A percentile compares a stretch with the other conserved stretches of the same genome.
Evolutionary conservation across 768 basidiomycete genomes (phyloP).

Genomic region (Tubosaeta brunneosetosa): DNA sequence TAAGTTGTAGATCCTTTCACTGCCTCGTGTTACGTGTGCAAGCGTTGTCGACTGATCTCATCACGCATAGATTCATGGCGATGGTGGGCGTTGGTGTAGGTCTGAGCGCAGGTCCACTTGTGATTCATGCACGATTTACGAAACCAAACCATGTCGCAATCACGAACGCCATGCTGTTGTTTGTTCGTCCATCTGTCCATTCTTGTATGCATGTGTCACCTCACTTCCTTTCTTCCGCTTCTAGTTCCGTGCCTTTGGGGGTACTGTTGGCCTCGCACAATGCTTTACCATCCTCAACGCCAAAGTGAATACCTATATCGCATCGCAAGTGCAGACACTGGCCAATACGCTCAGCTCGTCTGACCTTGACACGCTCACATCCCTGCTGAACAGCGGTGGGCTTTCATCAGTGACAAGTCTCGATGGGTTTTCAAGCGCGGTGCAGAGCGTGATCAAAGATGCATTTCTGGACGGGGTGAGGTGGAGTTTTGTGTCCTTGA

Average conservation of each 20-base stretch:
- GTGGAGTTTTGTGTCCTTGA: slow-evolving; percentile 43
- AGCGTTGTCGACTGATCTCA: background rate
- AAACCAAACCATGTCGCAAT: slow-evolving; percentile 40
- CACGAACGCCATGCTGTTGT: slow-evolving; percentile 40
- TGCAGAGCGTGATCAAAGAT: slow-evolving; percentile 34
- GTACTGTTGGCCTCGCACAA: slow-evolving; percentile 51
- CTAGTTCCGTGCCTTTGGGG: slow-evolving; percentile 48
- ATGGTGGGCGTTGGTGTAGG: slow-evolving; percentile 44
- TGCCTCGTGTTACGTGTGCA: background rate
- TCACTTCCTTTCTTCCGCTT: background rate
- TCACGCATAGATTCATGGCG: slow-evolving; percentile 36
- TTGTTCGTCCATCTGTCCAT: slow-evolving; percentile 31
- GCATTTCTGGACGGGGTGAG: slow-evolving; percentile 40
- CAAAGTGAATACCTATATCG: slow-evolving; percentile 37
- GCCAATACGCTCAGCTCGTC: slow-evolving; percentile 28
- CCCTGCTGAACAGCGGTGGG: slow-evolving; percentile 21
- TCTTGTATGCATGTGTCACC: background rate
- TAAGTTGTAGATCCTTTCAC: slow-evolving; percentile 8
- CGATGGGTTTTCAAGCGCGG: slow-evolving; percentile 30
- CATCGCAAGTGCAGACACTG: slow-evolving; percentile 10
- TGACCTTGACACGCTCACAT: slow-evolving; percentile 26
- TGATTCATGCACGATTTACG: slow-evolving; percentile 43
- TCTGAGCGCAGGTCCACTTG: slow-evolving; percentile 34
- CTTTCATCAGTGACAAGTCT: slow-evolving; percentile 36
- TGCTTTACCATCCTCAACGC: slow-evolving; percentile 45